Evolutionary conservation across 2,329 filamentous ascomycete genomes (phyloP).

Genomic region (Colletotrichum musicola): DNA sequence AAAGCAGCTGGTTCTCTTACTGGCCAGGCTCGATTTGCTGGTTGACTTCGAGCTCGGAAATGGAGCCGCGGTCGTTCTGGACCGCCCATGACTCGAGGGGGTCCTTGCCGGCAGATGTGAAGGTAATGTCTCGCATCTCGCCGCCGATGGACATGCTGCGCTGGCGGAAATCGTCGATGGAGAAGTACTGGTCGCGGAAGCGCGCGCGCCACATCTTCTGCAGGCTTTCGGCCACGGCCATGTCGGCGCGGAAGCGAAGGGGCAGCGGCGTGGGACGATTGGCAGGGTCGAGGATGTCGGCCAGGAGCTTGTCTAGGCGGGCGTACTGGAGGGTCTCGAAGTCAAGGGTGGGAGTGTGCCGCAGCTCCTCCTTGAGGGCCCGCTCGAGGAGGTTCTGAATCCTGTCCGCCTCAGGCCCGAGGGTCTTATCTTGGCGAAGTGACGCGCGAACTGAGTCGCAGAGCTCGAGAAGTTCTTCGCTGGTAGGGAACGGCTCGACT

Average conservation of each 20-base stretch:
- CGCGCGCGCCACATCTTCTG: constrained; percentile 58
- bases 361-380: constrained; percentile 54
- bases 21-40: constrained; percentile 60
- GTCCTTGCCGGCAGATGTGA: constrained; percentile 49
- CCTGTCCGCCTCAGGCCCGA: constrained; percentile 50
- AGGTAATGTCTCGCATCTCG: constrained; percentile 55
- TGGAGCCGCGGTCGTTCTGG: constrained; percentile 44
- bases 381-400: constrained; percentile 55
- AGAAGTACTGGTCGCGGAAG: constrained; percentile 59
- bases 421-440: constrained; percentile 47
- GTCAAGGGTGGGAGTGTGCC: constrained; percentile 49
- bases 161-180: constrained; percentile 59
- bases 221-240: constrained; percentile 53
- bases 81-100: constrained; percentile 53
- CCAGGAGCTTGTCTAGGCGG: constrained; percentile 58
- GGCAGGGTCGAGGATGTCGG: constrained; percentile 52
- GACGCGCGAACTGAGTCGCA: constrained; percentile 57
- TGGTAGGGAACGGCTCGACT: constrained; percentile 20
- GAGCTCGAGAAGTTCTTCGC: constrained; percentile 50
- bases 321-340: constrained; percentile 55
- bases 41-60: constrained; percentile 57
- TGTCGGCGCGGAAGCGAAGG: constrained; percentile 49
- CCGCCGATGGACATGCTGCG: constrained; percentile 51
- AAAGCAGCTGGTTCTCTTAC: constrained; percentile 52
- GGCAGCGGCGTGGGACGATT: constrained; percentile 45